phyloP scores from a whole-genome alignment of 2,329 filamentous ascomycete species.

The Ophiostoma himal-ulmi region DNA sequence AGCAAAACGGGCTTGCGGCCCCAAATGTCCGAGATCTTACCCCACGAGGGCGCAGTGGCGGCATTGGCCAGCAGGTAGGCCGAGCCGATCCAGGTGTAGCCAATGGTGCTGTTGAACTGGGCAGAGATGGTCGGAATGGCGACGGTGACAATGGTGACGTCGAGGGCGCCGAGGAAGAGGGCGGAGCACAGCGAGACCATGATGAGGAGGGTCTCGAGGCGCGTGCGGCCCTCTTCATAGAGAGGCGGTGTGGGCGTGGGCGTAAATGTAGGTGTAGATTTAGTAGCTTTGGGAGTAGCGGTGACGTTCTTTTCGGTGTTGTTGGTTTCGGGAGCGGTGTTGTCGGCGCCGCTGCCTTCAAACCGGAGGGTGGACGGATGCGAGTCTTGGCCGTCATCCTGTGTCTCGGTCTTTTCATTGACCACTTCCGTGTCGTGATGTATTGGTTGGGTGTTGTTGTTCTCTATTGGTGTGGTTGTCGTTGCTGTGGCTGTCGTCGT shows the following conservation, averaged over 20 bases:
- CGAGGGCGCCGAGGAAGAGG: conserved; percentile 44
- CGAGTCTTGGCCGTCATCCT: background rate
- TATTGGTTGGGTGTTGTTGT: background rate
- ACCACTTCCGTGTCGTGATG: background rate
- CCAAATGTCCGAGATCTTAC: conserved; percentile 54
- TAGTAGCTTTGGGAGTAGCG: background rate
- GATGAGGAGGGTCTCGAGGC: conserved; percentile 33
- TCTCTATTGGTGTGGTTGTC: background rate
- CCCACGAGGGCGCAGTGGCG: conserved; percentile 65
- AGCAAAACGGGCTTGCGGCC: conserved; percentile 51
- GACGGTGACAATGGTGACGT: conserved; percentile 55
- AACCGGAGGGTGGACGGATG: background rate
- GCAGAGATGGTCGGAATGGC: conserved; percentile 55
- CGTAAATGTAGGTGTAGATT: no score
- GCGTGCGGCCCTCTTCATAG: conserved; percentile 30
- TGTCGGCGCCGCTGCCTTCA: background rate
- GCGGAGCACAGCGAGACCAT: conserved; percentile 38
- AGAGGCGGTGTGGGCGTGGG: background rate
- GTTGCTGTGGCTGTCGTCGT: background rate
- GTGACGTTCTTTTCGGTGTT: background rate
- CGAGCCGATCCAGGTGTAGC: conserved; percentile 73
- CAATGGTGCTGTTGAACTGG: conserved; percentile 55
- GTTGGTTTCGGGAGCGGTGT: background rate
- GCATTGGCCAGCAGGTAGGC: conserved; percentile 67
- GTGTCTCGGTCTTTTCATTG: background rate